phyloP scores from a whole-genome alignment of 139 green algal genomes.

The Picochlorum sp. region DNA sequence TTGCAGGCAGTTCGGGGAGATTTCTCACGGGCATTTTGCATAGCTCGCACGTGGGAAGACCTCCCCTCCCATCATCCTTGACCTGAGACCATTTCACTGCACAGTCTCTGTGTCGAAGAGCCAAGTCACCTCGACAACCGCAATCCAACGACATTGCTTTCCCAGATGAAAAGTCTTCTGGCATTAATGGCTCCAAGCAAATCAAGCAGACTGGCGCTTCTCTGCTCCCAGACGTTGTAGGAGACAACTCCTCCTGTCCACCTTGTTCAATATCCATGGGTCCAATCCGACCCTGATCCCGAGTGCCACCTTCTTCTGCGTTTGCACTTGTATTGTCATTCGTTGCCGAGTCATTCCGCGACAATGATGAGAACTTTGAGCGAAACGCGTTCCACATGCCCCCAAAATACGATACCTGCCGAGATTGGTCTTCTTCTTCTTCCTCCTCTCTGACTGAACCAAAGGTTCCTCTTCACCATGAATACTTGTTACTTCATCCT shows the following conservation, averaged over 20 bases:
- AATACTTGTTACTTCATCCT: no score
- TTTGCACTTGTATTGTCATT: no score
- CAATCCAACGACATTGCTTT: slow-evolving; percentile 63
- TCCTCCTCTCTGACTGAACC: no score
- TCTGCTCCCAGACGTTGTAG: neutral
- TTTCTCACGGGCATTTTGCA: slow-evolving; percentile 54
- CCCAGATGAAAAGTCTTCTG: slow-evolving; percentile 44
- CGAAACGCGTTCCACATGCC: no score
- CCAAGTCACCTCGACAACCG: slow-evolving; percentile 67
- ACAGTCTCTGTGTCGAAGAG: slow-evolving; percentile 64
- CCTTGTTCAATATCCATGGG: neutral
- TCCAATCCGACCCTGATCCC: neutral
- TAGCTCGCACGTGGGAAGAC: slow-evolving; percentile 50
- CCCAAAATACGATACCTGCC: no score
- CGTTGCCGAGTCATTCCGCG: no score
- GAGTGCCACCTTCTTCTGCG: neutral
- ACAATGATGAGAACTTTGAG: no score
- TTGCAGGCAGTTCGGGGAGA: slow-evolving; percentile 35
- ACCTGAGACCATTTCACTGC: slow-evolving; percentile 76
- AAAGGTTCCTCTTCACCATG: no score
- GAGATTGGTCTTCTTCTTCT: no score
- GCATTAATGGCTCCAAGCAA: slow-evolving; percentile 62
- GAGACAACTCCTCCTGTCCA: neutral
- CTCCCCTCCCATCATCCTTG: slow-evolving; percentile 35
- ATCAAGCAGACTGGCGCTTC: slow-evolving; percentile 55